Conservation (phyloP, 139 green algal species). For the Mesostigma viride region DNA sequence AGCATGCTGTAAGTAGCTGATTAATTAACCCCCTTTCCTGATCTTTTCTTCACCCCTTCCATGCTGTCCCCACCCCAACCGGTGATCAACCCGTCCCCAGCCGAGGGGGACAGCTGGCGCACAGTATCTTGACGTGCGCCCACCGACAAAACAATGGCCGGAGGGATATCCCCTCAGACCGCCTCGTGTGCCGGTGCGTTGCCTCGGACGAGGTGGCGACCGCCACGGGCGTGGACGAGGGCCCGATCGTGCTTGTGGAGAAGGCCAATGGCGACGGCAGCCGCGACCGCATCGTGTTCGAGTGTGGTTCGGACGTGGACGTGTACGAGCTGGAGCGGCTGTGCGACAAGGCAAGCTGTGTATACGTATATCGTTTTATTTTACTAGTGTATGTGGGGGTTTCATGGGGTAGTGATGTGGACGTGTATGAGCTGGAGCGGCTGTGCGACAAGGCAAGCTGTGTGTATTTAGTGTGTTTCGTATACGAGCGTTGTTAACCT, state of each 20-base stretch:
- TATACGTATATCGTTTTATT: background rate
- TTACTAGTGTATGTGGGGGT: no score
- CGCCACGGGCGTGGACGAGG: background rate
- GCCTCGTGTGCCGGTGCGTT: no score
- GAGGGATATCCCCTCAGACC: no score
- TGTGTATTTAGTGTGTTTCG: background rate
- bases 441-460: slow-evolving; percentile 67
- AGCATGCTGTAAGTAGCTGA: no score
- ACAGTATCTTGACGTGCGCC: no score
- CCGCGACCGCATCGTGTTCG: slow-evolving; percentile 59
- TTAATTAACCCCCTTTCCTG: no score
- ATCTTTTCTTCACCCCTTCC: no score
- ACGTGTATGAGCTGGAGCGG: slow-evolving; percentile 60
- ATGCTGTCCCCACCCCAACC: no score
- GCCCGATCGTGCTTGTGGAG: slow-evolving; percentile 29
- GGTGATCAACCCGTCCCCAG: no score
- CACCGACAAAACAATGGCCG: no score
- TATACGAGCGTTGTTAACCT: no score
- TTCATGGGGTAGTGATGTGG: slow-evolving; percentile 55
- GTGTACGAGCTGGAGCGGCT: slow-evolving; percentile 65
- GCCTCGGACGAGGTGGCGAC: background rate
- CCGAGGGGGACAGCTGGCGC: no score
- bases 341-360: slow-evolving; percentile 58
- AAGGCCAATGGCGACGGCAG: slow-evolving; percentile 37
- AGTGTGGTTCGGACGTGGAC: slow-evolving; percentile 55